Evolutionary conservation across 2,329 filamentous ascomycete species (phyloP).

Genomic region (Scortechinia acanthostroma): DNA sequence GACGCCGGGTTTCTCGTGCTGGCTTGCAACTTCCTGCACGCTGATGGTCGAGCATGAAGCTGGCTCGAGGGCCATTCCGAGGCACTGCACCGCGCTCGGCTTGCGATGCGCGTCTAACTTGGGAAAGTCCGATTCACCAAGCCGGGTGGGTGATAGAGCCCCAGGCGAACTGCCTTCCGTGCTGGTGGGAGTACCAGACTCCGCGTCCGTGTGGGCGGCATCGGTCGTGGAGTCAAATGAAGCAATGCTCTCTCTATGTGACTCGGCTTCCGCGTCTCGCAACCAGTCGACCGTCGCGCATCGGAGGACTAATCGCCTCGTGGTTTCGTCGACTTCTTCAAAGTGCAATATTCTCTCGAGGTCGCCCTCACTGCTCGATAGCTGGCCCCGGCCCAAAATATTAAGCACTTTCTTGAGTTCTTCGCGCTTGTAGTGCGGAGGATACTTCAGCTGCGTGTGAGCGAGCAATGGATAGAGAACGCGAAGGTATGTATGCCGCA

Average conservation of each 20-base stretch:
- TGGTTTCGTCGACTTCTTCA: slow-evolving; percentile 2
- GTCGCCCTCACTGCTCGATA: neutral
- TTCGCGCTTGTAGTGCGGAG: slow-evolving; percentile 64
- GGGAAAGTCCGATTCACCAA: neutral
- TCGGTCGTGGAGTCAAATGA: too few relatives aligned
- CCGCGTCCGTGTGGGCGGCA: neutral
- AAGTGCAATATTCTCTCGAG: neutral
- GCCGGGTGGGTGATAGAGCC: neutral
- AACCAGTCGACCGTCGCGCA: slow-evolving; percentile 1
- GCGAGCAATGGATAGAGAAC: slow-evolving; percentile 65
- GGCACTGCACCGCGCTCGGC: slow-evolving; percentile 32
- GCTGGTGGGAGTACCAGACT: neutral
- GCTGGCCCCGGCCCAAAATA: slow-evolving; percentile 42
- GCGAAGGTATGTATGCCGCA: slow-evolving; percentile 68
- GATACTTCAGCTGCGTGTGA: slow-evolving; percentile 61
- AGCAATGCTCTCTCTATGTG: too few relatives aligned
- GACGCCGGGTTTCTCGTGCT: slow-evolving; percentile 51
- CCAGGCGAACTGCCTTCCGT: neutral
- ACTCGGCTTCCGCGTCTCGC: neutral
- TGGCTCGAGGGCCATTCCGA: neutral
- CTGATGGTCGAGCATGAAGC: slow-evolving; percentile 22
- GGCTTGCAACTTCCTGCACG: slow-evolving; percentile 48
- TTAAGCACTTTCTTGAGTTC: slow-evolving; percentile 54
- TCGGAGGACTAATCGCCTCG: neutral
- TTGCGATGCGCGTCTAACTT: slow-evolving; percentile 19